Percentiles rank a stretch among this genome's conserved stretches.
These are phyloP conservation scores for Suhomyces ambrosiae DNA, from an alignment of 1,139 yeast genomes.

Conservation along the genomic window DNA sequence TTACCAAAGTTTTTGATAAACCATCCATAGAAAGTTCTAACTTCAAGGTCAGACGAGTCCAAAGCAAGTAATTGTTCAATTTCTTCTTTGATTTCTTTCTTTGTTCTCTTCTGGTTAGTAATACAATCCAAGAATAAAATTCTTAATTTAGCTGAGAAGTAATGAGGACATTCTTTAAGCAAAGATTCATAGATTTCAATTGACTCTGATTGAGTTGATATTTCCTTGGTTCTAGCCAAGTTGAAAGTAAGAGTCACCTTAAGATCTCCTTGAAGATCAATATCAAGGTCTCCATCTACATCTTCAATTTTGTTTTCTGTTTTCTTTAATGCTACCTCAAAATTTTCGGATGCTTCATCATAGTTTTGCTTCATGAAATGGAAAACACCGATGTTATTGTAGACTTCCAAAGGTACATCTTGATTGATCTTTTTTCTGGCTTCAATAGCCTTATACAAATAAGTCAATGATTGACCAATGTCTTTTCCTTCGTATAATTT, in stretches of 20 bases:
- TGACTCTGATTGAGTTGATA: slow-evolving; percentile 48
- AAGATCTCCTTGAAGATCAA: slow-evolving; percentile 34
- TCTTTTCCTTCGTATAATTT: slow-evolving; percentile 66
- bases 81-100: slow-evolving; percentile 52
- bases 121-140: slow-evolving; percentile 55
- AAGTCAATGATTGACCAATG: slow-evolving; percentile 58
- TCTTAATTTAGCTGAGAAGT: slow-evolving; percentile 77
- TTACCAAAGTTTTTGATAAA: slow-evolving; percentile 65
- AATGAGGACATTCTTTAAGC: slow-evolving; percentile 62
- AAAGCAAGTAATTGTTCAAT: slow-evolving; percentile 55
- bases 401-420: slow-evolving; percentile 64
- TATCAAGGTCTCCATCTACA: slow-evolving; percentile 29
- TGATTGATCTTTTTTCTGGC: slow-evolving; percentile 43
- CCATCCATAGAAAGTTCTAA: slow-evolving; percentile 94
- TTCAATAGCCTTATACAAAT: slow-evolving; percentile 60
- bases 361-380: slow-evolving; percentile 67
- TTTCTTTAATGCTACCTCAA: slow-evolving; percentile 50
- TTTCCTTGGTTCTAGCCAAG: slow-evolving; percentile 63
- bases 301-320: slow-evolving; percentile 23
- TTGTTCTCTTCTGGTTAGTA: slow-evolving; percentile 30
- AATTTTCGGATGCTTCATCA: slow-evolving; percentile 42
- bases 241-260: slow-evolving; percentile 59
- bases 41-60: slow-evolving; percentile 69
- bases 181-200: slow-evolving; percentile 56
- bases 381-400: slow-evolving; percentile 86